Evolutionary conservation across 352 stramenopile genomes (phyloP), one percentile per base, ranked within the genome.

Genomic region (Phytophthora podocarpi): DNA sequence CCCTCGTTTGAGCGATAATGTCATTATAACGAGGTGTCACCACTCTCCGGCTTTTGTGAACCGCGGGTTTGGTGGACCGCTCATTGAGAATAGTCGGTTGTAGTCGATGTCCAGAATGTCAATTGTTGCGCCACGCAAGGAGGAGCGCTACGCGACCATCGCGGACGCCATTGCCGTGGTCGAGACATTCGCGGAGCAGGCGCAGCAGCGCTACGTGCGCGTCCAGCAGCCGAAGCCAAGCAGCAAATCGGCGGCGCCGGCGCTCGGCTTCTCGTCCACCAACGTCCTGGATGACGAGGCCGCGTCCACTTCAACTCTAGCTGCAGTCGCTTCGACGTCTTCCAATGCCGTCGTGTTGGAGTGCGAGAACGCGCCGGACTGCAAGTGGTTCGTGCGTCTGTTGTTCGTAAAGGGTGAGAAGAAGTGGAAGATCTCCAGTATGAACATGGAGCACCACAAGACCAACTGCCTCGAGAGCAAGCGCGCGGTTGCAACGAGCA

Each of bases 351-450:
- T 88, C 10, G 62, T 88, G 24, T 28, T 91, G 31, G 82, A 89
- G 64, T 91, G 82, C 51, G 76, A 80, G 50, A 78, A 79, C 53
- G 78, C 82, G 27, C 82, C 82, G 7, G 57, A 67, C 45, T 91
- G 82, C 74, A 91, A 88, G 59, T 91, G 82, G 82, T 91, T 89
- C 43, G 82, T 91, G 68, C 75, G 76, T 4, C 58, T 91, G 39
- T 70, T 67, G 39, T 85, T 80, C 50, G 63, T 81, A 47, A 88
- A 87, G 65, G 80, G 69, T 45, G 82, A 89, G 40, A 78, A 80
- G 39, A 77, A 82, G 47, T 91, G 82, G 82, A 88, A 87, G 54
- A 83, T 91, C 45, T 89, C 82, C 11, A 89, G 78, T 40, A 84
- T 88, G 75, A 89, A 79, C 64, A 71, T 71, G 46, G 55, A 72